Base-by-base conservation (phyloP, 1,139 yeast genomes). In the Lodderomyces pseudojiufengensis region DNA sequence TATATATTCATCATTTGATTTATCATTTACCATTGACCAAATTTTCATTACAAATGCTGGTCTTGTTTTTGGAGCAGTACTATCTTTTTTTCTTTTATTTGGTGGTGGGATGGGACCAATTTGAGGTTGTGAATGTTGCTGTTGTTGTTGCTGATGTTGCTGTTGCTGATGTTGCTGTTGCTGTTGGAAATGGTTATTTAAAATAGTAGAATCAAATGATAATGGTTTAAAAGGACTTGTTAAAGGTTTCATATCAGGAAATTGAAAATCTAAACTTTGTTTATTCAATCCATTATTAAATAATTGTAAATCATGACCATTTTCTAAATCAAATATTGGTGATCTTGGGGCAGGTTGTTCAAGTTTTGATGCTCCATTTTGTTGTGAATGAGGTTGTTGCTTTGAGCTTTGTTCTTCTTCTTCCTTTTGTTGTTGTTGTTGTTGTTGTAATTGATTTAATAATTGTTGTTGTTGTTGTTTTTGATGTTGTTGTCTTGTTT, bases 1-100 rank as follows among this genome's bases (percentile, higher is more conserved):
- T 29, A 92, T 90, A 49, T 80, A 78, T 31, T 80, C 74, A 12
- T 71, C 59, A 55, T 90, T 90, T 1, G 63, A 55, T 1, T 77
- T 67, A 54, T 90, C 97, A 55, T 88, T 88, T 9, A 92, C 90
- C 96, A 92, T 92, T 24, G 83, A 76, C 97, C 97, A 92, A 24
- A 92, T 67, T 56, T 92, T 92, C 69, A 82, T 78, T 5, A 92
- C 95, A 63, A 92, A 92, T 0, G 95, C 94, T 1, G 97, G 95
- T 38, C 88, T 51, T 1, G 71, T 50, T 41, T 68, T 67, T 8
- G 73, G 66, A 1, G 61, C 64, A 10, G 50, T 45, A 3, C 49
- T 44, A 27, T 68, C 73, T 42, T 66, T 65, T 33, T 58, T 59
- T 36, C 57, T 53, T 41, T 54, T 61, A 3, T 28, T 8, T 11